phyloP scores from a whole-genome alignment of 1,284 basidiomycete genomes.

The Hymenochaete sp. region DNA sequence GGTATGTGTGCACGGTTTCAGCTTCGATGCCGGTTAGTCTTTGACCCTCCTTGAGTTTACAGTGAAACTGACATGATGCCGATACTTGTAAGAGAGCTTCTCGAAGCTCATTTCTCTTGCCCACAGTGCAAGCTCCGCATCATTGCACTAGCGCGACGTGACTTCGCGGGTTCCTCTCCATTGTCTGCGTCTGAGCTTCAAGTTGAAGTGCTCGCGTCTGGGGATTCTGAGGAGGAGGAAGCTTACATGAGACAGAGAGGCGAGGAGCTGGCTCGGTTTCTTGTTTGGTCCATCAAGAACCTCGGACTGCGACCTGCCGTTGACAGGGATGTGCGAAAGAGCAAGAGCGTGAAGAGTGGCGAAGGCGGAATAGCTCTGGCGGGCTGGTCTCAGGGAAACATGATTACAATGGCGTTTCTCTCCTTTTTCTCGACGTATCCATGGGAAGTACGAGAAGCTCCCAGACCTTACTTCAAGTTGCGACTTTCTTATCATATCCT shows the following conservation, averaged over 20 bases:
- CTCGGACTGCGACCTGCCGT: slow-evolving; percentile 8
- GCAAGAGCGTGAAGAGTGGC: background rate
- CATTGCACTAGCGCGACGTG: slow-evolving; percentile 26
- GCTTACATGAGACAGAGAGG: slow-evolving; percentile 13
- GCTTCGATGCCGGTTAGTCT: slow-evolving; percentile 13
- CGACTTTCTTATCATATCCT: slow-evolving; percentile 9
- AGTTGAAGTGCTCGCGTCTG: slow-evolving; percentile 5
- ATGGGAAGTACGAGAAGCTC: background rate
- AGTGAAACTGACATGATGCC: background rate
- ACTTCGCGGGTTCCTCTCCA: slow-evolving; percentile 23
- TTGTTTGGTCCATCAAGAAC: slow-evolving; percentile 9
- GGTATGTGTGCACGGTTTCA: slow-evolving; percentile 13
- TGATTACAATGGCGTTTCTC: slow-evolving; percentile 7
- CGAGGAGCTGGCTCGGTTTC: slow-evolving; percentile 17
- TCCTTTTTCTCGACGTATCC: slow-evolving; percentile 4
- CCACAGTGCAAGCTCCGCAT: slow-evolving; percentile 21
- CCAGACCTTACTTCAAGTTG: slow-evolving; percentile 6
- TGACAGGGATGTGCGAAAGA: background rate
- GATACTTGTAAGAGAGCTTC: background rate
- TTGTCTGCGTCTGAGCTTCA: slow-evolving; percentile 19
- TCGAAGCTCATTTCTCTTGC: slow-evolving; percentile 17
- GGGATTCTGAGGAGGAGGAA: slow-evolving; percentile 5
- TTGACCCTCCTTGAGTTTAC: background rate
- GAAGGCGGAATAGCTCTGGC: slow-evolving; percentile 10
- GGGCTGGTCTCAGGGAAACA: slow-evolving; percentile 17